Percentiles rank a stretch among this genome's conserved stretches.
These are phyloP conservation scores for Nannochloropsis gaditana DNA, from an alignment of 108 stramenopile genomes.

Conservation along the genomic window DNA sequence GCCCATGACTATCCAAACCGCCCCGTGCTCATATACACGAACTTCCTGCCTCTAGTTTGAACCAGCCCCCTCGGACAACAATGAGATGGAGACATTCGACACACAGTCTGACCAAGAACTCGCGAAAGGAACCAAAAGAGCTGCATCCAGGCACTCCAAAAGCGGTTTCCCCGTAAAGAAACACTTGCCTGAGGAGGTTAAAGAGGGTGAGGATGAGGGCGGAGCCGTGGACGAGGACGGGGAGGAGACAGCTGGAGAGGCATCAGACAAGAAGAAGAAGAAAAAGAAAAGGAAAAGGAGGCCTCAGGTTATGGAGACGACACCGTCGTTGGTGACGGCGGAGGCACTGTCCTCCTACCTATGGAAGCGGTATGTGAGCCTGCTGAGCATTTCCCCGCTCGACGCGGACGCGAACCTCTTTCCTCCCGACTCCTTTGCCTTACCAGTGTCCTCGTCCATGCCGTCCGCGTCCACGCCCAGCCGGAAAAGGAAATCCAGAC, in stretches of 20 bases:
- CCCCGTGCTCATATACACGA: too few relatives aligned
- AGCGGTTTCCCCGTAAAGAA: too few relatives aligned
- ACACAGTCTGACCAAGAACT: too few relatives aligned
- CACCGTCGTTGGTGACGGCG: neutral
- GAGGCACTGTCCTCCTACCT: constrained; percentile 15
- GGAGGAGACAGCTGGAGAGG: neutral
- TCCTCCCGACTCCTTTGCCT: neutral
- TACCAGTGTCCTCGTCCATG: neutral
- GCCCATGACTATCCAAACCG: too few relatives aligned
- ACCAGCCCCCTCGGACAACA: too few relatives aligned
- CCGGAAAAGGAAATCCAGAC: neutral
- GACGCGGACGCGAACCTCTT: neutral
- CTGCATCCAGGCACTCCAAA: too few relatives aligned
- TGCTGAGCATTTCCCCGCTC: neutral
- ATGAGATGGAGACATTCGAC: too few relatives aligned
- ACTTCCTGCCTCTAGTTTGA: too few relatives aligned
- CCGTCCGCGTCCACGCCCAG: neutral
- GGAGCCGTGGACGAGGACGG: neutral
- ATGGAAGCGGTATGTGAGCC: constrained; percentile 11
- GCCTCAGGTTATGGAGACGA: neutral
- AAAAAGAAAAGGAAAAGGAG: neutral
- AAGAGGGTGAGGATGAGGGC: neutral
- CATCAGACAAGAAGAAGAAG: neutral
- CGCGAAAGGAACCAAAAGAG: too few relatives aligned
- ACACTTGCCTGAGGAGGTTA: neutral